A percentile compares a stretch with the other conserved stretches of the same genome.
These are phyloP conservation scores for Agastache rugosa DNA, from an alignment of 257 asterid species.

Conservation along the genomic window DNA sequence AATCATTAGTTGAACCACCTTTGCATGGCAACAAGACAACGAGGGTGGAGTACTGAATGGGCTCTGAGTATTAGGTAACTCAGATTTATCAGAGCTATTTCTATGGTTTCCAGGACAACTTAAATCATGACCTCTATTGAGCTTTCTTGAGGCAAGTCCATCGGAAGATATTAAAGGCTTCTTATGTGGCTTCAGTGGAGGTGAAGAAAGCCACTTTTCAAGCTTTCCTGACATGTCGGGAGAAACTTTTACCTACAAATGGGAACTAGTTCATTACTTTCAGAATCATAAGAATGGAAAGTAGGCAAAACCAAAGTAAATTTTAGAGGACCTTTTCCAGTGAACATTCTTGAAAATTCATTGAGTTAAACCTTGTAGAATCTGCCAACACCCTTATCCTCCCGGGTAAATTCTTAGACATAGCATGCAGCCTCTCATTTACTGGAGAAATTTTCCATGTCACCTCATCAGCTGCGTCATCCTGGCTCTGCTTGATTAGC, in stretches of 20 bases:
- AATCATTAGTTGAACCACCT: conserved; percentile 57
- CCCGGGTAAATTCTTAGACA: conserved; percentile 75
- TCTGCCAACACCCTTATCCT: conserved; percentile 74
- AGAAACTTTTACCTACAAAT: conserved; percentile 55
- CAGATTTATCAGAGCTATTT: conserved; percentile 45
- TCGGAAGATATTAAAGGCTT: conserved; percentile 53
- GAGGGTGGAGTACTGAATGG: conserved; percentile 95
- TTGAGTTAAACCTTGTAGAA: conserved; percentile 75
- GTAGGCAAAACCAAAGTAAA: conserved; percentile 24
- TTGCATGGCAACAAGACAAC: conserved; percentile 66
- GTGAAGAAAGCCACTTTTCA: conserved; percentile 76
- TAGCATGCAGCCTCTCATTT: conserved; percentile 77
- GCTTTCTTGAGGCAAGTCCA: conserved; percentile 43
- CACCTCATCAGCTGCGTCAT: conserved; percentile 83
- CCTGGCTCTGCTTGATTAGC: conserved; percentile 96
- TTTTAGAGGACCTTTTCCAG: conserved; percentile 56
- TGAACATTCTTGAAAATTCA: conserved; percentile 73
- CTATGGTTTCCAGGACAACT: conserved; percentile 45
- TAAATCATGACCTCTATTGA: conserved; percentile 38
- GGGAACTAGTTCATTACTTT: conserved; percentile 32
- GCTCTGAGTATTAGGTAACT: conserved; percentile 61
- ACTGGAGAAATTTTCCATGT: conserved; percentile 96
- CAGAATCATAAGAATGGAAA: conserved; percentile 15
- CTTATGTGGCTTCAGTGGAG: conserved; percentile 63
- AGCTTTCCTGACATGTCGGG: conserved; percentile 62